Evolutionary conservation across 768 basidiomycete genomes (phyloP), one percentile per base, ranked within the genome.

Genomic region (Fibroporia radiculosa): DNA sequence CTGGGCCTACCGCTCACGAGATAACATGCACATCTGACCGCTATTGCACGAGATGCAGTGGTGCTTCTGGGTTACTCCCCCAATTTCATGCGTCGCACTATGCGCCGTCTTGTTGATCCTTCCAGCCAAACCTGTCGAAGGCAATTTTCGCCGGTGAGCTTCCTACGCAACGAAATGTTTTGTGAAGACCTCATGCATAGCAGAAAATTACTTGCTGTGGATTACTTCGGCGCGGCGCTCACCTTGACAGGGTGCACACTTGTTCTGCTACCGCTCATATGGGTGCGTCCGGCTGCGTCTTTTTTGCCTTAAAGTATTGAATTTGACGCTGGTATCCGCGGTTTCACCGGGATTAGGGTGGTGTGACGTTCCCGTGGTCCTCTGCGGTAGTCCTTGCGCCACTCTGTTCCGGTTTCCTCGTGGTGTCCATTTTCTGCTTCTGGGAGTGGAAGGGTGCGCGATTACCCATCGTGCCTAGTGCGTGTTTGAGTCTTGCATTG

Each of bases 51-150:
- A 25, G 6, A 23, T 34, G n/a, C 37, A 80, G 76, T 85, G 84
- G 83, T 84, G 82, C 56, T 84, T 84, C 59, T 85, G 82, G 78
- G 69, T 86, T 37, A 80, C 75, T 19, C 66, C 86, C 1, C 84
- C 84, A 0, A 55, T 82, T 2, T 76, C 81, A 0, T 59, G 73
- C 11, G 54, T 64, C 29, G 72, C 80, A 0, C 72, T 81, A 19
- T 60, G 69, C 16, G 73, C 80, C 13, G 76, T 86, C 3, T 53
- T 73, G 14, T 74, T 82, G 48, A 62, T 83, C 8, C 67, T 89
- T 0, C 86, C 86, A 0, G 65, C 86, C n/a, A 81, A 82, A 47
- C 69, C 74, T 2, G 83, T 87, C 6, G 65, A 70, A 11, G 86
- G 85, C 1, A 65, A 76, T 45, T 71, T 80, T 16, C 70, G 68